Evolutionary conservation across 1,284 basidiomycete species (phyloP).

Genomic region (Trichosporon sp.): DNA sequence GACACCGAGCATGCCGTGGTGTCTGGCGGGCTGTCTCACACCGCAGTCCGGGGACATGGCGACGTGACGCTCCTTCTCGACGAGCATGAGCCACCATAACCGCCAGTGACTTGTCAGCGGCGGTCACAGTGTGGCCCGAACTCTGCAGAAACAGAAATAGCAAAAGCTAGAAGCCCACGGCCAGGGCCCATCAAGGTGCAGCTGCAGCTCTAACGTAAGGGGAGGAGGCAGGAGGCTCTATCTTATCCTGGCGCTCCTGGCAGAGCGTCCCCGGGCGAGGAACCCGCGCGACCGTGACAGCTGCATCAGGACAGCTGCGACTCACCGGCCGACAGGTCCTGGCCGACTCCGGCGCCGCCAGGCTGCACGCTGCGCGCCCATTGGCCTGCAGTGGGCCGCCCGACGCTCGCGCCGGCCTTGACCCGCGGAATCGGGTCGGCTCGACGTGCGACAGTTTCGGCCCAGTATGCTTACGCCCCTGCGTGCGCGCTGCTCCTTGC

Average conservation of each 20-base stretch:
- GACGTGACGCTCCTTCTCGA: too few relatives aligned
- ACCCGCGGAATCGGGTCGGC: background rate
- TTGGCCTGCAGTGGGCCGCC: background rate
- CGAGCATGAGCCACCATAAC: too few relatives aligned
- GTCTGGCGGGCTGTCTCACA: background rate
- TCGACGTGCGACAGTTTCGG: background rate
- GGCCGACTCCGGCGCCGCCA: too few relatives aligned
- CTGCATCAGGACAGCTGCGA: too few relatives aligned
- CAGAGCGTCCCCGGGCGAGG: background rate
- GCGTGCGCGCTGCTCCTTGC: background rate
- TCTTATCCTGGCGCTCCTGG: background rate
- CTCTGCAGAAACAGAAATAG: background rate
- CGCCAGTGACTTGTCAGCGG: too few relatives aligned
- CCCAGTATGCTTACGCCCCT: background rate
- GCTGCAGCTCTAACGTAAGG: background rate
- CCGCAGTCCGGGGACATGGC: background rate
- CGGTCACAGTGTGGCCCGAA: too few relatives aligned
- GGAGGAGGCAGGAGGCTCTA: background rate
- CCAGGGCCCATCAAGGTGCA: background rate
- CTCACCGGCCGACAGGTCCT: too few relatives aligned
- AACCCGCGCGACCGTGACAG: background rate
- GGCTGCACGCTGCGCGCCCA: too few relatives aligned
- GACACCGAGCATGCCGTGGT: background rate
- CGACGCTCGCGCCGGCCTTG: background rate
- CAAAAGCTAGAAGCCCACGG: background rate